phyloP scores from a whole-genome alignment of 2,329 filamentous ascomycete genomes.

The Tolypocladium guangdongense region DNA sequence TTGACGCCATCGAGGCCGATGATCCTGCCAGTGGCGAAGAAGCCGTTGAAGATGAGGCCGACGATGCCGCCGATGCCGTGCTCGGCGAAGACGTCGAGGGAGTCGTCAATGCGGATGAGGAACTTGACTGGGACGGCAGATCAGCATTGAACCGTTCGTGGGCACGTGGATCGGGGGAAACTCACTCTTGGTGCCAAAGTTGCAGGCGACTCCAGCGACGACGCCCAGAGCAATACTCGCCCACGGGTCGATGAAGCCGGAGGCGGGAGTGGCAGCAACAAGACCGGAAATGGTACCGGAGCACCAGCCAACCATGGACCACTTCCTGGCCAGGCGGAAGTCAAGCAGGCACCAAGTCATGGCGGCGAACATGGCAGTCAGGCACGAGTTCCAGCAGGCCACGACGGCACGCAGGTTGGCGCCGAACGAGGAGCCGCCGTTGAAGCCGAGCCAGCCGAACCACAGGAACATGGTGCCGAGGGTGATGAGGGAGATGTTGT shows the following conservation, averaged over 20 bases:
- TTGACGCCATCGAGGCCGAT: conserved; percentile 71
- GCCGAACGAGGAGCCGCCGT: conserved; percentile 89
- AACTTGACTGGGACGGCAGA: conserved; percentile 36
- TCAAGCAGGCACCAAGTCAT: conserved; percentile 94
- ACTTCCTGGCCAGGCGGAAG: conserved; percentile 87
- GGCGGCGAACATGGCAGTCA: conserved; percentile 84
- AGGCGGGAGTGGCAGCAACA: conserved; percentile 58
- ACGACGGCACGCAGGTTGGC: conserved; percentile 89
- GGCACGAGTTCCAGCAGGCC: conserved; percentile 96
- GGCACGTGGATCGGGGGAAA: not conserved
- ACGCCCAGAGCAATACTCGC: conserved; percentile 56
- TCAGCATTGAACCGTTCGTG: not conserved
- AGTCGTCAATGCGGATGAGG: conserved; percentile 56
- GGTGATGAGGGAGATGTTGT: conserved; percentile 96
- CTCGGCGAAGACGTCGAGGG: conserved; percentile 62
- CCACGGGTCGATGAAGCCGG: conserved; percentile 58
- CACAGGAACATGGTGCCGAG: conserved; percentile 91
- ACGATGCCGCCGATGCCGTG: conserved; percentile 60
- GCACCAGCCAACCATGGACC: conserved; percentile 72
- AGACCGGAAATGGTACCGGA: conserved; percentile 61
- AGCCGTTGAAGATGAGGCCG: conserved; percentile 60
- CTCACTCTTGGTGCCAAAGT: conserved; percentile 53
- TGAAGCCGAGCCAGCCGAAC: conserved; percentile 99
- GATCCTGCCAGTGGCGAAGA: conserved; percentile 60
- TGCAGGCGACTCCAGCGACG: conserved; percentile 53